Evolutionary conservation across 192 early-diverging fungal species (phyloP).

Genomic region (Entophlyctis helioformis): DNA sequence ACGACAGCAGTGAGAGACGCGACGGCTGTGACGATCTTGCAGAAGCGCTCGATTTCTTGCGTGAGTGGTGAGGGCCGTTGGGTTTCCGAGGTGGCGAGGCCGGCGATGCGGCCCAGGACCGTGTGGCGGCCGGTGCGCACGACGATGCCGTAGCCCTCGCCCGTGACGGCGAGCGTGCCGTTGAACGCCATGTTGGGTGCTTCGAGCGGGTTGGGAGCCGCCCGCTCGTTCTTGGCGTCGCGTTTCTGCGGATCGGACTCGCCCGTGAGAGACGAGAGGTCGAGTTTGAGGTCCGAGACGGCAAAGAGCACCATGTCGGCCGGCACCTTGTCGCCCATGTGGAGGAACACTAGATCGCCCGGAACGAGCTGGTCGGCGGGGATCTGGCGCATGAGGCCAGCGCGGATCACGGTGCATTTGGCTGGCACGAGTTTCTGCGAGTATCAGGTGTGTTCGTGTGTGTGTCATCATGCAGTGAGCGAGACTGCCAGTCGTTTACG

Average conservation of each 20-base stretch:
- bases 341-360: constrained; percentile 81
- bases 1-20: constrained; percentile 62
- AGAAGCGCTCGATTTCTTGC: constrained; percentile 64
- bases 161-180: constrained; percentile 66
- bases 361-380: constrained; percentile 63
- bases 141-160: constrained; percentile 87
- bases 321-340: constrained; percentile 90
- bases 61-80: constrained; percentile 62
- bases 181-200: constrained; percentile 88
- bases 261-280: constrained; percentile 93
- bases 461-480: no score
- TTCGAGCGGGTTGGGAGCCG: constrained; percentile 73
- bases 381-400: constrained; percentile 53
- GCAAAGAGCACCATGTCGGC: constrained; percentile 78
- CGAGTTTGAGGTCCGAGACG: constrained; percentile 83
- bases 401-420: constrained; percentile 70
- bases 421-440: constrained; percentile 78
- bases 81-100: constrained; percentile 67
- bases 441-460: no score
- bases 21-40: constrained; percentile 73
- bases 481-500: no score
- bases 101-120: constrained; percentile 91
- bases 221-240: constrained; percentile 35
- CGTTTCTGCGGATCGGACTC: constrained; percentile 93
- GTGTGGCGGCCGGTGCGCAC: constrained; percentile 87